Conservation (phyloP, 352 stramenopile species). For the Pythium rishiriense region DNA sequence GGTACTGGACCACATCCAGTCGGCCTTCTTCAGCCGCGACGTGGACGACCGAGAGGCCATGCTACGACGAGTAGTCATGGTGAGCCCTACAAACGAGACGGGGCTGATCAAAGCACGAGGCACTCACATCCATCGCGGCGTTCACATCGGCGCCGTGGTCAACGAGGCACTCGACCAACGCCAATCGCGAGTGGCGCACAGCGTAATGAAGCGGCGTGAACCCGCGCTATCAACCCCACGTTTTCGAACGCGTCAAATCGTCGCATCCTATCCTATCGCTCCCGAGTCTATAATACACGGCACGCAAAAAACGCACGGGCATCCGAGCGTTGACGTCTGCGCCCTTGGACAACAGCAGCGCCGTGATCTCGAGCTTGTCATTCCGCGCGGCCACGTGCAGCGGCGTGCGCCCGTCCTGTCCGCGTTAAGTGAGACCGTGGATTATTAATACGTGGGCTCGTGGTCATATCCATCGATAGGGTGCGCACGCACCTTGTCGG, state of each 20-base stretch:
- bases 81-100: too few relatives aligned
- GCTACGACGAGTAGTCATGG: too few relatives aligned
- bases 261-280: too few relatives aligned
- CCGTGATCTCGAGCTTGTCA: slow-evolving; percentile 14
- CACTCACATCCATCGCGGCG: slow-evolving; percentile 16
- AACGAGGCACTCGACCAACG: slow-evolving; percentile 11
- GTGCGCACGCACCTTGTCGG: background rate
- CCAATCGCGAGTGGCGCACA: slow-evolving; percentile 15
- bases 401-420: slow-evolving; percentile 16
- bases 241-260: too few relatives aligned
- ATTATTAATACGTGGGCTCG: too few relatives aligned
- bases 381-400: slow-evolving; percentile 17
- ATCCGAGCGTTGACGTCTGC: slow-evolving; percentile 15
- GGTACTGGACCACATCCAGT: slow-evolving; percentile 9
- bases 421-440: too few relatives aligned
- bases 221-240: slow-evolving; percentile 2
- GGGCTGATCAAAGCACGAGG: background rate
- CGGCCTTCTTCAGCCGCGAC: slow-evolving; percentile 5
- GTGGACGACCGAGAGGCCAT: slow-evolving; percentile 9
- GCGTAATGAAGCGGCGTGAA: slow-evolving; percentile 24
- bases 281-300: too few relatives aligned
- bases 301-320: slow-evolving; percentile 4
- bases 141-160: slow-evolving; percentile 19
- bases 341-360: slow-evolving; percentile 16
- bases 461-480: background rate